Base-by-base conservation (phyloP, 2,329 filamentous ascomycete genomes). In the Dactylellina drechsleri region DNA sequence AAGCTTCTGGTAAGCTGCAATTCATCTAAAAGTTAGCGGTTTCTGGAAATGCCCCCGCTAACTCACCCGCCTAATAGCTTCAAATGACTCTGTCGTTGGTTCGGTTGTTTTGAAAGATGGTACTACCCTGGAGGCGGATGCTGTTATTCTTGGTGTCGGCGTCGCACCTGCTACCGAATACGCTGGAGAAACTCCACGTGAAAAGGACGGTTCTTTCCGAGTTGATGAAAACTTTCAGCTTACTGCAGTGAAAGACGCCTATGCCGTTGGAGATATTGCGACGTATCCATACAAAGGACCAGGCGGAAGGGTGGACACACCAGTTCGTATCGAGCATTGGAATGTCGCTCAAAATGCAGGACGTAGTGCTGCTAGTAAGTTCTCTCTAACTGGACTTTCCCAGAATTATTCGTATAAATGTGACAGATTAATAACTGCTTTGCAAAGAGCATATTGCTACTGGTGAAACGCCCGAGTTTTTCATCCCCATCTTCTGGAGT, bases 401-500 rank as follows among this genome's bases (percentile, higher is more conserved):
- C 23, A 6, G n/a, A 2, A 8, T 40, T 53, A 6, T 40, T 41
- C 7, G 31, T 1, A 36, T 3, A 36, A 8, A 36, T 16, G 40
- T 28, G 15, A 50, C 41, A 1, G 43, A 16, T 60, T 66, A 31
- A 66, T 16, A 31, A 40, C 36, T 4, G 6, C 1, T 45, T 53
- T 8, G 8, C 26, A 5, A 18, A 1, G 85, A 85, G 61, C 88
- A 91, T 79, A 97, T 99, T 80, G 86, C 89, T 85, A 90, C 79
- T 87, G 90, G 0, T 82, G 85, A 6, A 53, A 85, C 86, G 76
- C 85, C 89, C 0, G 89, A 91, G 79, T 85, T 87, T 1, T 97
- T 97, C 82, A 94, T 95, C 70, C 95, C 95, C 0, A 87, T 99
- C 59, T 99, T 99, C 85, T 99, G 95, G 95, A 97, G 92, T 0